Percentiles rank a stretch among this genome's conserved stretches.
Evolutionary conservation across 768 basidiomycete genomes (phyloP).

Genomic region (Lyophyllum semitale): DNA sequence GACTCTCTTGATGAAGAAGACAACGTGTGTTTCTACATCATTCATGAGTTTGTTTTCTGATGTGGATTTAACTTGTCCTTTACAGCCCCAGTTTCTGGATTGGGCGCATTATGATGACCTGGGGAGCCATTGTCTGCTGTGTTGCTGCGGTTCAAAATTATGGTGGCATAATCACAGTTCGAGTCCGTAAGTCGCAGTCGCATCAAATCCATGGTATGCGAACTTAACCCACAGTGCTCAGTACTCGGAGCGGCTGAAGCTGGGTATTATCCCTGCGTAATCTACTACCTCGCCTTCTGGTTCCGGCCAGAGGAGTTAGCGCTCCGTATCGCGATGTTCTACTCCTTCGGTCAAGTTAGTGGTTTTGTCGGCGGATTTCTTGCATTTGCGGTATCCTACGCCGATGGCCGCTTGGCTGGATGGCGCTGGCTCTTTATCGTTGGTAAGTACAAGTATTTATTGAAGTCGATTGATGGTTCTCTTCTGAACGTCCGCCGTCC

Average conservation of each 20-base stretch:
- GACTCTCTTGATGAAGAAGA: constrained; percentile 16
- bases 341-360: constrained; percentile 15
- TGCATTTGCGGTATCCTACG: constrained; percentile 10
- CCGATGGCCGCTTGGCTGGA: constrained; percentile 14
- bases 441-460: not conserved
- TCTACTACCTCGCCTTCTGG: constrained; percentile 19
- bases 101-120: constrained; percentile 14
- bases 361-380: constrained; percentile 15
- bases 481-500: not conserved
- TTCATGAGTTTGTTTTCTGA: not conserved
- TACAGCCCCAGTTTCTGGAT: constrained; percentile 17
- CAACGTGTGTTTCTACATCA: constrained; percentile 1
- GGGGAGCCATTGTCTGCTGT: constrained; percentile 14
- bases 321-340: constrained; percentile 11
- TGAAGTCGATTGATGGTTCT: not conserved
- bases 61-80: not conserved
- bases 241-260: constrained; percentile 18
- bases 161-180: constrained; percentile 7
- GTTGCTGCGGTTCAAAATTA: constrained; percentile 13
- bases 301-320: constrained; percentile 13
- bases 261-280: constrained; percentile 17
- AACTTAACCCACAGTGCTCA: not conserved
- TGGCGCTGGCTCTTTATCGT: constrained; percentile 19
- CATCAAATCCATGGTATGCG: not conserved
- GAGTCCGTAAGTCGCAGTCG: constrained; percentile 6